Base-by-base conservation (phyloP, 495 filamentous ascomycete genomes). In the Neurospora sp. region DNA sequence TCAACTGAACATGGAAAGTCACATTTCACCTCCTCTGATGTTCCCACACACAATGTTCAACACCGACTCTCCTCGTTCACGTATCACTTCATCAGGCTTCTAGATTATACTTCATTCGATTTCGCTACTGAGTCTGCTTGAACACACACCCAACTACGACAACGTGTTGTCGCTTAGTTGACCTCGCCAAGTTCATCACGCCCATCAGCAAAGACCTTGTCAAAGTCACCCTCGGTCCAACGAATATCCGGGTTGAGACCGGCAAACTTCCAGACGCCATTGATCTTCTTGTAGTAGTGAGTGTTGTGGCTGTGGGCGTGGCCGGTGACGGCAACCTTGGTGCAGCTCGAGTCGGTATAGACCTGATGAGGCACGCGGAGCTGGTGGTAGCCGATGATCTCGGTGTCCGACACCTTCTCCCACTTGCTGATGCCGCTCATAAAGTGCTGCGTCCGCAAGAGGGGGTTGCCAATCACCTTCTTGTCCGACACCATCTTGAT, bases 261-360 rank as follows among this genome's bases (percentile, higher is more conserved):
- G 2, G 92, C 91, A 81, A 94, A 93, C 83, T 94, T 95, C 92
- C 92, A 94, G 73, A 89, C 88, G 6, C 91, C 91, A 75, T 93
- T 82, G 27, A 93, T 83, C 86, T 92, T 93, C 72, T 84, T 85
- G 81, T 94, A 94, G 80, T 88, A 92, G 79, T 92, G 89, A 76
- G 87, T 86, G 79, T 91, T 92, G 72, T 88, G 89, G 71, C 87
- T 88, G 82, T 94, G 92, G 18, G 86, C 88, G 77, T 94, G 92
- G 71, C 89, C 89, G 84, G 89, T 90, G 79, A 88, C 83, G 31
- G 81, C 81, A 46, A 90, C 89, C 59, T 83, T 79, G 72, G 78
- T 82, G 54, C 82, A 75, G 72, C 79, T 85, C 39, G 77, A 82
- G 76, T 89, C 88, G 8, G 84, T 89, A 82, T 92, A 92, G 54